Evolutionary conservation across 805 yeast species (phyloP).

Genomic region (Lipomyces starkeyi): DNA sequence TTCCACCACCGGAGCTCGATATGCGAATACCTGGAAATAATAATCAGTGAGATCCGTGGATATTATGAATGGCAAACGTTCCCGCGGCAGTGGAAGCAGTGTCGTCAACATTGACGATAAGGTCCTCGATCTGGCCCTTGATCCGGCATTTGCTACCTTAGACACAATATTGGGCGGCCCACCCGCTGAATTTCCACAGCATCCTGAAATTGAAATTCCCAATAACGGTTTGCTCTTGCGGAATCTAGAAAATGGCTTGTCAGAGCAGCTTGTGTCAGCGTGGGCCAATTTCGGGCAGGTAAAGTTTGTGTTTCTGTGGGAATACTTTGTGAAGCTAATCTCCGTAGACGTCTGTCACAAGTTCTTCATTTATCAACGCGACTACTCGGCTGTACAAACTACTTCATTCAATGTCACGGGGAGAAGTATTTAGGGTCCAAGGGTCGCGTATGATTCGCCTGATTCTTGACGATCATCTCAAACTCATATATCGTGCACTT

Average conservation of each 20-base stretch:
- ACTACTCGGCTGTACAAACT: slow-evolving; percentile 13
- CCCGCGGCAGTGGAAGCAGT: background rate
- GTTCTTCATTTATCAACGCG: slow-evolving; percentile 15
- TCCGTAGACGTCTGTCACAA: slow-evolving; percentile 19
- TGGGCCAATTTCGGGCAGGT: slow-evolving; percentile 29
- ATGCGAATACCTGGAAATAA: background rate
- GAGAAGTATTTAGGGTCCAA: background rate
- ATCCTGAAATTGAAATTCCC: background rate
- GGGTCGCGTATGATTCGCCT: slow-evolving; percentile 52
- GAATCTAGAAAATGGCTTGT: slow-evolving; percentile 27
- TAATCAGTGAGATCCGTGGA: background rate
- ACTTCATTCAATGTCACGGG: slow-evolving; percentile 1
- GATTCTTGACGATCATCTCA: slow-evolving; percentile 61
- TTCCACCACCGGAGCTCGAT: background rate
- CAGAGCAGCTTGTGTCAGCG: slow-evolving; percentile 21
- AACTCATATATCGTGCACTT: slow-evolving; percentile 71
- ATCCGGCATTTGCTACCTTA: slow-evolving; percentile 22
- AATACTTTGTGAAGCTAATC: background rate
- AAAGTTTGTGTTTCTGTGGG: background rate
- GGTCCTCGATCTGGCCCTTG: slow-evolving; percentile 17
- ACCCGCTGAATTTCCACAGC: background rate
- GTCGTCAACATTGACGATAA: background rate
- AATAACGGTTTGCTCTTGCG: slow-evolving; percentile 1
- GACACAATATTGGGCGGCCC: slow-evolving; percentile 7
- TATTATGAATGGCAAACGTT: background rate